phyloP scores from a whole-genome alignment of 306 rosid genomes.

The Amphicarpaea edgeworthii region DNA sequence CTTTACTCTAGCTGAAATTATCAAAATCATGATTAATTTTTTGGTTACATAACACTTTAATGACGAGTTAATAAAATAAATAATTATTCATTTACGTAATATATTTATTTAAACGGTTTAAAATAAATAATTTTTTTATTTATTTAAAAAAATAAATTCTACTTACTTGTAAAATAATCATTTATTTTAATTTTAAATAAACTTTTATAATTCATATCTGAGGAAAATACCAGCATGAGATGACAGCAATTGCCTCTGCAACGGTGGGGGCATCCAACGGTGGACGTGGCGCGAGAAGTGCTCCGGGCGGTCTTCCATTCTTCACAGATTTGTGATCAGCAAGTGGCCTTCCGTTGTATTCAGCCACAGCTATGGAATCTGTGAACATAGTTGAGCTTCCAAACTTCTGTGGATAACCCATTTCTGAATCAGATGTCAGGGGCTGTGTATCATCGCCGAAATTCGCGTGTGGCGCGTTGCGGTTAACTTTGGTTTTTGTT shows the following conservation, averaged over 20 bases:
- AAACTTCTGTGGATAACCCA: conserved; percentile 25
- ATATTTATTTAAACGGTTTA: too few relatives aligned
- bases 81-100: too few relatives aligned
- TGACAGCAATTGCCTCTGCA: conserved; percentile 32
- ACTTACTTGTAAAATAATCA: too few relatives aligned
- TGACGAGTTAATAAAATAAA: background rate
- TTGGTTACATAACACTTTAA: background rate
- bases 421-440: conserved; percentile 25
- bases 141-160: too few relatives aligned
- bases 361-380: conserved; percentile 26
- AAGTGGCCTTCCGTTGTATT: conserved; percentile 25
- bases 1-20: background rate
- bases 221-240: conserved; percentile 37
- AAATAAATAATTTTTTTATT: too few relatives aligned
- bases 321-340: conserved; percentile 32
- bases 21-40: background rate
- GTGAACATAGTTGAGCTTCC: conserved; percentile 22
- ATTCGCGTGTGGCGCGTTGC: background rate
- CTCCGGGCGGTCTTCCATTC: conserved; percentile 23
- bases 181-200: too few relatives aligned
- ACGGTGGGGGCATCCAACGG: conserved; percentile 28
- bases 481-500: conserved; percentile 25
- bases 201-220: too few relatives aligned
- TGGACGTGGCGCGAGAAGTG: background rate
- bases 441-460: background rate